Conservation (phyloP, 805 yeast species). For the Candida fluviatilis region DNA sequence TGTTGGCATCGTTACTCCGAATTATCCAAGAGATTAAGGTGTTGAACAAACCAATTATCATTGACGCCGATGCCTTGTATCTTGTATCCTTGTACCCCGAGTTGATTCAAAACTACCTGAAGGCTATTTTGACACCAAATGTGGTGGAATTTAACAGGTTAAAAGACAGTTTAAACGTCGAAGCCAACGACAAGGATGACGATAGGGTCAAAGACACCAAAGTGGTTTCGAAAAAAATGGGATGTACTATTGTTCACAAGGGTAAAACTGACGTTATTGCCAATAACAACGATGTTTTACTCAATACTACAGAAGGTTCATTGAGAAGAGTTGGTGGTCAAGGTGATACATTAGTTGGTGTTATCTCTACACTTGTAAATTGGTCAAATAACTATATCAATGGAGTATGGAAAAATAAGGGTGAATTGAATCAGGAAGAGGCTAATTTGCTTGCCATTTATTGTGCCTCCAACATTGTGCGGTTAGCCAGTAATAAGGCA, state of each 20-base stretch:
- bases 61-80: slow-evolving; percentile 89
- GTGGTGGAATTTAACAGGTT: slow-evolving; percentile 77
- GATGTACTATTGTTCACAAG: slow-evolving; percentile 63
- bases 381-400: slow-evolving; percentile 70
- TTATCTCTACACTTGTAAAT: slow-evolving; percentile 74
- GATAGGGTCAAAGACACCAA: slow-evolving; percentile 28
- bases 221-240: slow-evolving; percentile 46
- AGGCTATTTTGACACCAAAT: slow-evolving; percentile 84
- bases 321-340: slow-evolving; percentile 90
- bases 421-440: slow-evolving; percentile 25
- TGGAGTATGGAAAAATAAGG: slow-evolving; percentile 48
- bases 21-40: slow-evolving; percentile 55
- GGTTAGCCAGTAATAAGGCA: slow-evolving; percentile 63
- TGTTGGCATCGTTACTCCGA: slow-evolving; percentile 57
- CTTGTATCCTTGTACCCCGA: slow-evolving; percentile 57
- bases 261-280: slow-evolving; percentile 67
- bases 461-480: slow-evolving; percentile 67
- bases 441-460: slow-evolving; percentile 53
- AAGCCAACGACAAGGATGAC: slow-evolving; percentile 17
- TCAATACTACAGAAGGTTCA: slow-evolving; percentile 56
- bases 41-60: slow-evolving; percentile 62
- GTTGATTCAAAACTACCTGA: slow-evolving; percentile 48
- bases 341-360: slow-evolving; percentile 89
- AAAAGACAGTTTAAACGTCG: slow-evolving; percentile 43
- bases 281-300: slow-evolving; percentile 37